These are phyloP conservation scores for Cladorrhinum sp. DNA, from an alignment of 2,329 filamentous ascomycete species.

Conservation along the genomic window DNA sequence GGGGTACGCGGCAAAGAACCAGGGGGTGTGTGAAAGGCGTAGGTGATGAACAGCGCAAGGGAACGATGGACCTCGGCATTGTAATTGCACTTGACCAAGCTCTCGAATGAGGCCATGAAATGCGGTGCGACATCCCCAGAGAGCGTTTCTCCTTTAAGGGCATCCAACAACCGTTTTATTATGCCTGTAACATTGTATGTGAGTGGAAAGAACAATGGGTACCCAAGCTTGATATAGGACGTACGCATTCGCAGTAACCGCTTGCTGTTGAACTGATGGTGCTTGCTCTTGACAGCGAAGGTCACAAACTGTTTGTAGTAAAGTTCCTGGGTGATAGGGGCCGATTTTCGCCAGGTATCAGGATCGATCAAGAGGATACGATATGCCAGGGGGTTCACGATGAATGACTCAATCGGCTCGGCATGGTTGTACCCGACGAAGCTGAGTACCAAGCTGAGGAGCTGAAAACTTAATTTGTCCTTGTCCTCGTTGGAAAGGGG, in stretches of 20 bases:
- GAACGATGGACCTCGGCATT: constrained; percentile 83
- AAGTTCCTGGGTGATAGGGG: constrained; percentile 72
- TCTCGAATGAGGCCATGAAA: constrained; percentile 76
- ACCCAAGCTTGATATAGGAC: constrained; percentile 33
- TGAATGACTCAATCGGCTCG: constrained; percentile 82
- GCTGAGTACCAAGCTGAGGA: constrained; percentile 73
- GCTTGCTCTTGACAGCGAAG: constrained; percentile 86
- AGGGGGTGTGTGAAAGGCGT: constrained; percentile 68
- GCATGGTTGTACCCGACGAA: constrained; percentile 86
- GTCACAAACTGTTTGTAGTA: constrained; percentile 92
- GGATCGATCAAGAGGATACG: constrained; percentile 87
- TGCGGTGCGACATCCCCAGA: constrained; percentile 67
- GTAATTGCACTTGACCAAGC: constrained; percentile 74
- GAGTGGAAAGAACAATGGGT: constrained; percentile 15
- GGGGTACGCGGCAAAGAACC: constrained; percentile 51
- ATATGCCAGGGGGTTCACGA: constrained; percentile 94
- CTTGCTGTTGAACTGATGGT: constrained; percentile 87
- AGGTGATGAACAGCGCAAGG: constrained; percentile 88
- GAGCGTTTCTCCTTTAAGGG: constrained; percentile 80
- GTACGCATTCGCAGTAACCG: constrained; percentile 85
- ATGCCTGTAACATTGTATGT: constrained; percentile 57
- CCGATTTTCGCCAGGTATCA: constrained; percentile 85
- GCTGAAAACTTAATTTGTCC: constrained; percentile 55
- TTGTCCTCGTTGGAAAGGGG: constrained; percentile 50
- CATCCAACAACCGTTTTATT: constrained; percentile 84